Evolutionary conservation across 768 basidiomycete genomes (phyloP), one percentile per base, ranked within the genome.

Genomic region (Hydnum rufescens): DNA sequence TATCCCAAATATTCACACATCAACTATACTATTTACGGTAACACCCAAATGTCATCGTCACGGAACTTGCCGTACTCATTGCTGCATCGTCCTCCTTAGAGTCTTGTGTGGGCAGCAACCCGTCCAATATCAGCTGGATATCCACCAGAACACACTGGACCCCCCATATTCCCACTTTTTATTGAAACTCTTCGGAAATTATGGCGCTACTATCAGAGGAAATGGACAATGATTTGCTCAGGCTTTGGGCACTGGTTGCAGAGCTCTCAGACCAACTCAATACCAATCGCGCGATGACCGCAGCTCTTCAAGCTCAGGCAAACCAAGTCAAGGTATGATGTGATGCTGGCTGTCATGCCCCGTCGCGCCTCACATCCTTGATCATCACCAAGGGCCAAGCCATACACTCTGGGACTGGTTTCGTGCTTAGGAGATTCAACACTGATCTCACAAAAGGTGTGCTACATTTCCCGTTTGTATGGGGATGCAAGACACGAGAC

Each of bases 241-340:
- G 81, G 23, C 75, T 84, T 48, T 87, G 82, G 80, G 74, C 78
- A 54, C 72, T 90, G 57, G 71, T 90, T 2, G 73, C 76, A 54
- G 88, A 90, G 60, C 76, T 90, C 60, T 77, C 78, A 60, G 80
- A 85, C 31, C 86, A 88, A 66, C 75, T 93, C 49, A 71, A 75
- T 1, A 76, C 76, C 58, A 96, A 95, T 66, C 75, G 85, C 51
- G 82, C 80, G 60, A 71, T 89, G 55, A 72, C 85, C 2, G 68
- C 60, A 26, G 68, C 75, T 3, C 70, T 95, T 28, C 78, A 84
- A 51, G 66, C 71, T 5, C 81, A 86, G 60, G 75, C 82, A 4
- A 71, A 69, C 3, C 64, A 76, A 3, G 73, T 93, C 62, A 88
- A 89, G 74, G 87, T 88, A 56, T 54, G 65, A 26, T 23, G n/a